Evolutionary conservation across 2,329 filamentous ascomycete species (phyloP), one percentile per base, ranked within the genome.

Genomic region (Hymenoscyphus repandus): DNA sequence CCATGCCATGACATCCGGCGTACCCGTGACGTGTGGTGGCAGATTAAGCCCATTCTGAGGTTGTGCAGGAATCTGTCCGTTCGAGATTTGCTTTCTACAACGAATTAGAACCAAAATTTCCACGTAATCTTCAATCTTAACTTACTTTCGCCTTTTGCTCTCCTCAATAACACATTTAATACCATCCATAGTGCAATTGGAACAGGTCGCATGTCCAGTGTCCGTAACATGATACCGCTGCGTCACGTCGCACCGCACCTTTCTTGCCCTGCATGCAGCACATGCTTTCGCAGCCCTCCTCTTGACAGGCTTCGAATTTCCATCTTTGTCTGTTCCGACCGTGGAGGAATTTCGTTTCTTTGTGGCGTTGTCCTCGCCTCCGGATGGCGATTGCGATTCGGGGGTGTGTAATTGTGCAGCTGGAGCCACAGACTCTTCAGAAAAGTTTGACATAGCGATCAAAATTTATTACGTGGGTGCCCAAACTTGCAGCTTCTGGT

Each of bases 211-310:
- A 15, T 59, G 58, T n/a, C 64, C 62, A 20, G 62, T 57, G 5
- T 58, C 53, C 10, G 54, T 58, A 32, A 60, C 46, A 37, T 64
- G 61, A 38, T 62, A 62, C n/a, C 57, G 86, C 69, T 95, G 90
- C 52, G 93, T 90, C 50, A 96, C 90, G 72, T 96, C 91, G 73
- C 91, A 96, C 51, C 91, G 82, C 38, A 96, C 91, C 69, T 96
- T 96, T 65, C 91, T 83, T 51, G 87, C 84, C 62, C 91, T 81
- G 70, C 91, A 96, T 62, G 86, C 90, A 56, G 90, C 88, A 68
- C 91, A 96, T 15, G 91, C 91, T 61, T 92, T 88, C 9, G 90
- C 90, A n/a, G 91, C 90, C 65, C 91, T 81, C 64, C 90, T 80
- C 72, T 96, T 96, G 39, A 65, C 58, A 1, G 58, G 58, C 32